A percentile compares a stretch with the other conserved stretches of the same genome.
Evolutionary conservation across 2,329 filamentous ascomycete species (phyloP).

Genomic region (Paraphaeosphaeria sporulosa): DNA sequence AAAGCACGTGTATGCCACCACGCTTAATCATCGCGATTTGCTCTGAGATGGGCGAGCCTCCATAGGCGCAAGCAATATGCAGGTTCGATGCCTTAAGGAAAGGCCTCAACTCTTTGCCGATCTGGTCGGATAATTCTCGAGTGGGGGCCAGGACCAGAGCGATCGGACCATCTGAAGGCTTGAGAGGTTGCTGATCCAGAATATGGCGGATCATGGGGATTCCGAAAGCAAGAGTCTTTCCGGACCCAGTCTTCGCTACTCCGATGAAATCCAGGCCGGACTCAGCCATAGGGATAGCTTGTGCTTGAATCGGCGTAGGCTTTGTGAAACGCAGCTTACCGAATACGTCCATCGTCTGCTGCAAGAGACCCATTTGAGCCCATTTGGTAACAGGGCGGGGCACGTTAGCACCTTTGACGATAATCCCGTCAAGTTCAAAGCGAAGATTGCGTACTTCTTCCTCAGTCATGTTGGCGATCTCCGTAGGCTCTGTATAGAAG

Average conservation of each 20-base stretch:
- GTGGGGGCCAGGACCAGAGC: conserved; percentile 93
- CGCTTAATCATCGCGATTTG: conserved; percentile 97
- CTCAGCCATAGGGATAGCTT: conserved; percentile 94
- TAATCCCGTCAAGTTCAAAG: conserved; percentile 92
- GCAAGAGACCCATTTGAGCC: conserved; percentile 91
- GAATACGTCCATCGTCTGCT: conserved; percentile 87
- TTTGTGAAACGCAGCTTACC: conserved; percentile 82
- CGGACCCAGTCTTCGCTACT: conserved; percentile 96
- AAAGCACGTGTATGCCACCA: conserved; percentile 93
- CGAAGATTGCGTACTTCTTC: conserved; percentile 83
- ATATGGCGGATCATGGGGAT: conserved; percentile 98
- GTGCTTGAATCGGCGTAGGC: conserved; percentile 92
- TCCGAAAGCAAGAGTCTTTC: conserved; percentile 95
- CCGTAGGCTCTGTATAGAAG: conserved; percentile 91
- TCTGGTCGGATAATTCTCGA: conserved; percentile 90
- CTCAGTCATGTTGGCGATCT: conserved; percentile 82
- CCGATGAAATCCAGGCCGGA: conserved; percentile 94
- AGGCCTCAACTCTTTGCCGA: conserved; percentile 92
- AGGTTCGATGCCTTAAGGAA: conserved; percentile 88
- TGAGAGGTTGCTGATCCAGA: conserved; percentile 85
- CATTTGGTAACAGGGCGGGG: conserved; percentile 96
- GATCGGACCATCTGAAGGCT: conserved; percentile 85
- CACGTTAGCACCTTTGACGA: conserved; percentile 76
- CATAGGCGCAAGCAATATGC: conserved; percentile 90
- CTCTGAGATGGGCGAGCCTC: conserved; percentile 94